Percentiles rank a stretch among this genome's conserved stretches.
Evolutionary conservation across 495 filamentous ascomycete species (phyloP).

Genomic region (Penicillium paradoxum): DNA sequence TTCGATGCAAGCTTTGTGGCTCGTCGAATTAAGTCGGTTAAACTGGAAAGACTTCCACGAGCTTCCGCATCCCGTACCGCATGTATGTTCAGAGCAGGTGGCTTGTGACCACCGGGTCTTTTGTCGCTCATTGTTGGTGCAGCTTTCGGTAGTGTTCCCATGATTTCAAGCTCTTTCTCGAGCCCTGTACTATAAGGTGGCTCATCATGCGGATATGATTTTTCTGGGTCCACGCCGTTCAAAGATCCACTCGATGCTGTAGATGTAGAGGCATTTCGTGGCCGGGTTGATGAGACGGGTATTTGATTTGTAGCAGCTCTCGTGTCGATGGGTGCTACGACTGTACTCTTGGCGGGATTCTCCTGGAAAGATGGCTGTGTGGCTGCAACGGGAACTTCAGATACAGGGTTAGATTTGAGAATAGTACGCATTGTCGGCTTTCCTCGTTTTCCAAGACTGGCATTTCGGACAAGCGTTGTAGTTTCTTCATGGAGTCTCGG

Average conservation of each 20-base stretch:
- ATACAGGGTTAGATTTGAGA: conserved; percentile 32
- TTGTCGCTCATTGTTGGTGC: conserved; percentile 42
- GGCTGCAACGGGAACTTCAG: conserved; percentile 15
- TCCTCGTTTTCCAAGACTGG: conserved; percentile 68
- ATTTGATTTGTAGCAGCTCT: conserved; percentile 15
- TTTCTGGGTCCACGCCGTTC: conserved; percentile 29
- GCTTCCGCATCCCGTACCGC: conserved; percentile 73
- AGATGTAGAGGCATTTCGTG: conserved; percentile 23
- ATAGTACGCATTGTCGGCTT: conserved; percentile 69
- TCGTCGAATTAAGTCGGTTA: conserved; percentile 83
- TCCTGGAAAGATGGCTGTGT: conserved; percentile 1
- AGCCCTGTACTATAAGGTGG: conserved; percentile 9
- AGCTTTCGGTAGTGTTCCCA: conserved; percentile 24
- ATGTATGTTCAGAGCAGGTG: conserved; percentile 72
- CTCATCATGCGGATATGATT: conserved; percentile 17
- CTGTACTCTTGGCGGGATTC: conserved; percentile 19
- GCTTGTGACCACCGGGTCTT: conserved; percentile 49
- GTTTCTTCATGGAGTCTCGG: conserved; percentile 43
- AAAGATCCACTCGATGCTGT: conserved; percentile 29
- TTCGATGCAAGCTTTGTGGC: conserved; percentile 84
- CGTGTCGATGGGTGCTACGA: conserved; percentile 7
- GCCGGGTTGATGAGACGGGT: conserved; percentile 20
- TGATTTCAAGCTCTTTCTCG: conserved; percentile 30
- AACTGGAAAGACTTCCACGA: conserved; percentile 81
- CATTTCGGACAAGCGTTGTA: conserved; percentile 65